These are phyloP conservation scores for Backusella tuberculispora DNA, from an alignment of 192 early-diverging fungal genomes.

Conservation along the genomic window DNA sequence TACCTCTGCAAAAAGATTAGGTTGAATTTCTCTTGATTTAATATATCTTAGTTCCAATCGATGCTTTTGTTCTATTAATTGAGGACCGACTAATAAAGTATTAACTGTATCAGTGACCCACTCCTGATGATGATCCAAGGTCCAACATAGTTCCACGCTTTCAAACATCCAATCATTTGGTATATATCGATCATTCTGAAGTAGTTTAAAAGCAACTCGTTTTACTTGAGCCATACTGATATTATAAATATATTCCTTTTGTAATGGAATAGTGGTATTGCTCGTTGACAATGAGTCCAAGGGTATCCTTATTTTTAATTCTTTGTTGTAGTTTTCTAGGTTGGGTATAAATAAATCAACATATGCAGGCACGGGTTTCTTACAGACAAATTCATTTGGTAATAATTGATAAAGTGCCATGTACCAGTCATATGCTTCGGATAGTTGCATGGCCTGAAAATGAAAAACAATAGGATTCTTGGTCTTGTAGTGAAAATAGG, in stretches of 20 bases:
- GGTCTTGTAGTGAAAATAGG: slow-evolving; percentile 2
- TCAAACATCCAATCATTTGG: not conserved
- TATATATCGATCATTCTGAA: not conserved
- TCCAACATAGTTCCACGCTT: not conserved
- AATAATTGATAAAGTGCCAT: slow-evolving; percentile 1
- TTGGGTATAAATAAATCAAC: slow-evolving; percentile 6
- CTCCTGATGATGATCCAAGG: not conserved
- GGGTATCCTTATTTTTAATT: slow-evolving; percentile 4
- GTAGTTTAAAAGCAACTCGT: not conserved
- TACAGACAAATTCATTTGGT: not conserved
- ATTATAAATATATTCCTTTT: not conserved
- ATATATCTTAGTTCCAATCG: slow-evolving; percentile 8
- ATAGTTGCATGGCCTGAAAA: not conserved
- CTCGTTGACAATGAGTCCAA: not conserved
- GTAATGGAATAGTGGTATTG: not conserved
- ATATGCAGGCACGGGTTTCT: slow-evolving; percentile 6
- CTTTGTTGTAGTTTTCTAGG: not conserved
- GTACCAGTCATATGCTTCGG: slow-evolving; percentile 13
- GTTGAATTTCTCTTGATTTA: slow-evolving; percentile 2
- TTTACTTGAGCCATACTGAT: not conserved
- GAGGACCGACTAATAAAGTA: slow-evolving; percentile 5
- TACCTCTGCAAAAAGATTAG: slow-evolving; percentile 11
- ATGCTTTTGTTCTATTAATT: slow-evolving; percentile 19
- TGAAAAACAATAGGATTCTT: not conserved
- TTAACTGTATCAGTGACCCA: slow-evolving; percentile 8